A percentile compares a stretch with the other conserved stretches of the same genome.
These are phyloP conservation scores for Eucalyptus regnans DNA, from an alignment of 345 rosid genomes.

Conservation along the genomic window DNA sequence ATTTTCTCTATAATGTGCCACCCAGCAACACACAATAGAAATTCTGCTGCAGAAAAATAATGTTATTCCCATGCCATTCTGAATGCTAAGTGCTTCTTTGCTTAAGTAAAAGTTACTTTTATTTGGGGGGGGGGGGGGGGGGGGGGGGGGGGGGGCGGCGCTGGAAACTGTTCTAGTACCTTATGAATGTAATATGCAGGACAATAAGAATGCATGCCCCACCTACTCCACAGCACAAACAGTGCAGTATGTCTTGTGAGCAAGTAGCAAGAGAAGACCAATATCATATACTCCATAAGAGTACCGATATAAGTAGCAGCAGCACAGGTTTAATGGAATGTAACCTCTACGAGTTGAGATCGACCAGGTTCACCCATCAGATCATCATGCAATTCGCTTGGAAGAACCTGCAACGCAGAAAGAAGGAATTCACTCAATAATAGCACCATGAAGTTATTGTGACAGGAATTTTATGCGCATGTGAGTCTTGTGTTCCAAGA, in stretches of 20 bases:
- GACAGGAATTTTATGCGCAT: neutral
- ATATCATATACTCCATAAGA: neutral
- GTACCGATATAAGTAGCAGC: neutral
- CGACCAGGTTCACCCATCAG: conserved; percentile 35
- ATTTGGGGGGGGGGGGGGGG: accelerated
- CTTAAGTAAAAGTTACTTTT: neutral
- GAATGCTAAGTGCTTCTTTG: neutral
- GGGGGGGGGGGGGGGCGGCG: accelerated
- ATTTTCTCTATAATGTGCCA: neutral
- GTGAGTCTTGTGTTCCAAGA: neutral
- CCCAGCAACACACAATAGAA: neutral
- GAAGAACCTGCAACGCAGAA: conserved; percentile 32
- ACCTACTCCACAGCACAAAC: neutral
- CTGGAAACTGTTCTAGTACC: neutral
- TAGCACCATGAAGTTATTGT: neutral
- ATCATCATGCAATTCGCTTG: conserved; percentile 30
- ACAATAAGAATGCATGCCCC: neutral
- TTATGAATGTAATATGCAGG: neutral
- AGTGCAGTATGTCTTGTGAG: neutral
- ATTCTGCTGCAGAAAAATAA: neutral
- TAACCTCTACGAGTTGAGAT: conserved; percentile 45
- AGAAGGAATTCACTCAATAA: neutral
- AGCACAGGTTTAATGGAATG: neutral
- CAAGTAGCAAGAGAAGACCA: neutral
- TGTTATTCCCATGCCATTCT: neutral